A percentile compares a stretch with the other conserved stretches of the same genome.
Evolutionary conservation across 1,139 yeast species (phyloP).

Genomic region (Kodamaea ohmeri): DNA sequence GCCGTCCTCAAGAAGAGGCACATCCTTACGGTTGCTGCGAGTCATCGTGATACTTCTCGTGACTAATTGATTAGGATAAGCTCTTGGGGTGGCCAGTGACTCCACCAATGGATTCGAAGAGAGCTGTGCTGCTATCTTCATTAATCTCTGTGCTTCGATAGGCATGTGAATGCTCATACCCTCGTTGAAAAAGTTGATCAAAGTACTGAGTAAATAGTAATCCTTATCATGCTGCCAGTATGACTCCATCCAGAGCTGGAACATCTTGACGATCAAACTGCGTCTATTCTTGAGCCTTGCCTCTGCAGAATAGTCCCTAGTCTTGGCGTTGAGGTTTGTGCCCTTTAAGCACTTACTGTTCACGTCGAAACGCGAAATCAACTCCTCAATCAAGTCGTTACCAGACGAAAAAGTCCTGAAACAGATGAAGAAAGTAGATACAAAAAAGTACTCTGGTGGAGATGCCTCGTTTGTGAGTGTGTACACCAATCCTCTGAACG

Average conservation of each 20-base stretch:
- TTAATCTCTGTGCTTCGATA: constrained; percentile 57
- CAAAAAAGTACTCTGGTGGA: constrained; percentile 67
- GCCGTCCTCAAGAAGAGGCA: constrained; percentile 20
- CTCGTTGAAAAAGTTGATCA: constrained; percentile 76
- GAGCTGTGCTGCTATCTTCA: constrained; percentile 61
- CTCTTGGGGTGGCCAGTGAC: constrained; percentile 12
- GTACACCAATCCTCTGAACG: constrained; percentile 70
- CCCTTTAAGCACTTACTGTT: constrained; percentile 30
- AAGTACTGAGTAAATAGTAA: constrained; percentile 57
- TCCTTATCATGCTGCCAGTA: constrained; percentile 75
- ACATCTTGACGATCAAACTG: constrained; percentile 61
- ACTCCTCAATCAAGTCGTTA: constrained; percentile 63
- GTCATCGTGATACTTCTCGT: constrained; percentile 45
- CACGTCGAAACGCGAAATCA: constrained; percentile 65
- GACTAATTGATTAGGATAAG: constrained; percentile 35
- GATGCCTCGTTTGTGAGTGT: constrained; percentile 69
- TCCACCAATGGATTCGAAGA: constrained; percentile 23
- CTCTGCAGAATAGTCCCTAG: constrained; percentile 43
- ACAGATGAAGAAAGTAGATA: constrained; percentile 76
- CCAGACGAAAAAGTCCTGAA: constrained; percentile 76
- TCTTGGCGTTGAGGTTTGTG: constrained; percentile 24
- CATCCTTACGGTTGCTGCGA: constrained; percentile 25
- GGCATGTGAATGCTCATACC: constrained; percentile 59
- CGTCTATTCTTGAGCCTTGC: constrained; percentile 62
- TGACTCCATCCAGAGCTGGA: constrained; percentile 83